Conservation (phyloP, 208 protist genomes). For the Crithidia brevicula region DNA sequence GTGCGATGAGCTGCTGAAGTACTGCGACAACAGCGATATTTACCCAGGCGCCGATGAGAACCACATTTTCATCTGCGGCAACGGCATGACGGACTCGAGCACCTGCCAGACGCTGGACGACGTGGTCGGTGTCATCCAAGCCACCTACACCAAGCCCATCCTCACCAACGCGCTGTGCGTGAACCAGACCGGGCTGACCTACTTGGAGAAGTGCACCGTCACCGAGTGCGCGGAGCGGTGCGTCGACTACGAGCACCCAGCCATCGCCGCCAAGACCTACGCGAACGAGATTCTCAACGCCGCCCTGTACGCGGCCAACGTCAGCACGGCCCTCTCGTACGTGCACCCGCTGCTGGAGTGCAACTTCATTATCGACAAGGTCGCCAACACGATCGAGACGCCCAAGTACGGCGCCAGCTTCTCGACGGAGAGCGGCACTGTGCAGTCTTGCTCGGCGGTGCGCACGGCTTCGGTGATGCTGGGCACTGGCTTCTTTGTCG, state of each 20-base stretch:
- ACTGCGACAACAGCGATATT: conserved; percentile 40
- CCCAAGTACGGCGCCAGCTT: conserved; percentile 28
- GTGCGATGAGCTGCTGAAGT: conserved; percentile 59
- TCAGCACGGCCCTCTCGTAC: conserved; percentile 62
- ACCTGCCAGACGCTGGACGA: conserved; percentile 51
- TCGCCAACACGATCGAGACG: conserved; percentile 49
- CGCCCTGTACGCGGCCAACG: conserved; percentile 46
- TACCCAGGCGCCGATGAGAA: conserved; percentile 19
- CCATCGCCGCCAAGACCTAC: conserved; percentile 26
- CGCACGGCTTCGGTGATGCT: conserved; percentile 55
- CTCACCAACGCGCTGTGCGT: conserved; percentile 55
- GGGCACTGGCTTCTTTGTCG: conserved; percentile 74
- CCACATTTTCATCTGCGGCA: conserved; percentile 59
- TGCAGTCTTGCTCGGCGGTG: conserved; percentile 49
- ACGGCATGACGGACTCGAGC: conserved; percentile 13
- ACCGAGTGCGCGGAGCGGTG: conserved; percentile 47
- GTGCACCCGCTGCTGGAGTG: conserved; percentile 70
- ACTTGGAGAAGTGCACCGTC: conserved; percentile 61
- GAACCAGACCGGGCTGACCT: conserved; percentile 41
- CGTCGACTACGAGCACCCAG: conserved; percentile 31
- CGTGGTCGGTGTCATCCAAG: conserved; percentile 34
- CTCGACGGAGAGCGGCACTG: not conserved
- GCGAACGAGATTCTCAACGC: conserved; percentile 38
- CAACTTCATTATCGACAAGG: conserved; percentile 80
- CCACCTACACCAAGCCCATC: conserved; percentile 49